Evolutionary conservation across 2,329 filamentous ascomycete genomes (phyloP).

Genomic region (Pseudogymnoascus sp.): DNA sequence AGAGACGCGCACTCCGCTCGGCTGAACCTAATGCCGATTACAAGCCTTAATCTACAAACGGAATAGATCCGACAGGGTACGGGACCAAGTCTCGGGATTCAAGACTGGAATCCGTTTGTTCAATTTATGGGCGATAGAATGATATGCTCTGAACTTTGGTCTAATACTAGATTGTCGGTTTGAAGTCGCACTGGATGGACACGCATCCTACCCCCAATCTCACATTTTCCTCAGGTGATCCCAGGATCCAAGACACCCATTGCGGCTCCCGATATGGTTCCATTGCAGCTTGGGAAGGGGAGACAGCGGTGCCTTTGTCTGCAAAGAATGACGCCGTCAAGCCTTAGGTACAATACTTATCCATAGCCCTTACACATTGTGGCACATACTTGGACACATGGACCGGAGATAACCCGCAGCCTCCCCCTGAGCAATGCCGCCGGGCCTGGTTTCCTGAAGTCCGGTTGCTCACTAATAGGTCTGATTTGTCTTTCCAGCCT

Average conservation of each 20-base stretch:
- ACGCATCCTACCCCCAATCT: neutral
- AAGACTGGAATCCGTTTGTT: neutral
- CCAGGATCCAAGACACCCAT: neutral
- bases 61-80: neutral
- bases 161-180: too few relatives aligned
- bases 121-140: neutral
- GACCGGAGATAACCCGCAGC: neutral
- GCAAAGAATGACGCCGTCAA: neutral
- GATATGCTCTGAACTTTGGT: neutral
- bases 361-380: neutral
- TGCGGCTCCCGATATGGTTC: neutral
- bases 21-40: neutral
- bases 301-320: neutral
- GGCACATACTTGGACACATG: neutral
- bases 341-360: neutral
- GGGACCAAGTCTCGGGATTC: neutral
- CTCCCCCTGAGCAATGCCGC: neutral
- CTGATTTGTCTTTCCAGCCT: neutral
- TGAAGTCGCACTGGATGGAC: neutral
- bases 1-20: neutral
- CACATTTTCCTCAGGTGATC: neutral
- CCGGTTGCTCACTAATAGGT: neutral
- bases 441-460: neutral
- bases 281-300: neutral
- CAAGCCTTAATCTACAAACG: neutral